Percentiles rank a stretch among this genome's conserved stretches.
Conservation (phyloP, 2,329 filamentous ascomycete genomes). For the Fusarium pilosicola region DNA sequence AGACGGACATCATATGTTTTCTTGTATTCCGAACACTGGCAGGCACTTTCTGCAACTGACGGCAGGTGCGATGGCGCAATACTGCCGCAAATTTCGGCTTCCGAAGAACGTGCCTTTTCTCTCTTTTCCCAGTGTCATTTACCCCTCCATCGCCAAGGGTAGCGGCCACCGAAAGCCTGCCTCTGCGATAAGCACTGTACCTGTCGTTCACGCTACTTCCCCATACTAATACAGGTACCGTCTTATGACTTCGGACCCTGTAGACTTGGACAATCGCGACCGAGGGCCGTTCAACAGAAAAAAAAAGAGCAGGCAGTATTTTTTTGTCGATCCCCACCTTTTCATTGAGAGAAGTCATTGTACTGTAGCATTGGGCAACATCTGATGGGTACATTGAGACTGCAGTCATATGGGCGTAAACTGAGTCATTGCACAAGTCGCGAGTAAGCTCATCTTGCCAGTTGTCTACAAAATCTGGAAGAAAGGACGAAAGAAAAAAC, state of each 20-base stretch:
- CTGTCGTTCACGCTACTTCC: background rate
- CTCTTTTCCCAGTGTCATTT: slow-evolving; percentile 31
- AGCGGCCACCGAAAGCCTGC: slow-evolving; percentile 31
- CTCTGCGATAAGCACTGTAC: slow-evolving; percentile 33
- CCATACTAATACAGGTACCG: slow-evolving; percentile 25
- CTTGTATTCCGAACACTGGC: background rate
- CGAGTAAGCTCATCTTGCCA: slow-evolving; percentile 5
- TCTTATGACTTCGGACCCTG: slow-evolving; percentile 25
- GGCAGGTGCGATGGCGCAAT: slow-evolving; percentile 44
- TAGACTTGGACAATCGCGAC: slow-evolving; percentile 23
- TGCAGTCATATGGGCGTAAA: background rate
- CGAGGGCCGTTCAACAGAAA: slow-evolving; percentile 37
- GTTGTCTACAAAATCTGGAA: background rate
- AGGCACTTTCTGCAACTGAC: slow-evolving; percentile 6
- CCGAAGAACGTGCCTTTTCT: slow-evolving; percentile 28
- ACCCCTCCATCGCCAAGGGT: slow-evolving; percentile 35
- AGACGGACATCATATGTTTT: background rate
- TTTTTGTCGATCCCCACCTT: slow-evolving; percentile 15
- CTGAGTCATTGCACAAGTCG: slow-evolving; percentile 17
- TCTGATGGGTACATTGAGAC: slow-evolving; percentile 10
- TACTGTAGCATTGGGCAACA: slow-evolving; percentile 19
- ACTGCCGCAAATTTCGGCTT: slow-evolving; percentile 27
- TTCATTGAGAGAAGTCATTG: slow-evolving; percentile 9
- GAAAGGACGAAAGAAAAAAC: slow-evolving; percentile 5
- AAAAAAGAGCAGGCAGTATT: background rate